Evolutionary conservation across 495 filamentous ascomycete species (phyloP), one percentile per base, ranked within the genome.

Genomic region (Trichodelitschia bisporula): DNA sequence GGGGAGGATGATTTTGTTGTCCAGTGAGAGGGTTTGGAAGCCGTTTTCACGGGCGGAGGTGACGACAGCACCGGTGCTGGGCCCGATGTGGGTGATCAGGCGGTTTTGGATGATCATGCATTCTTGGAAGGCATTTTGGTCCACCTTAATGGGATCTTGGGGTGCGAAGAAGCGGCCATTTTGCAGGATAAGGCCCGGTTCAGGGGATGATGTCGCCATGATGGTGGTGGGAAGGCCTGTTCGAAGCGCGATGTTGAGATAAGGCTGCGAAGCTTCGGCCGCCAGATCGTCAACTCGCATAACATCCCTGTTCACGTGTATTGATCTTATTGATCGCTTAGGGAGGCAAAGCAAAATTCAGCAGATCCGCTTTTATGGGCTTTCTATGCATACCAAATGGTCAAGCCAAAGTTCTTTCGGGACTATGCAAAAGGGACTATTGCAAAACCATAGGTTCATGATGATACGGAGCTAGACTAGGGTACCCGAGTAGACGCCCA

Each of bases 1-100:
- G 0, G 69, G 69, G 18, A 70, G 44, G 8, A 72, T 47, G 15
- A 60, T 56, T 14, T 46, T 48, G 21, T 55, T 46, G 1, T 50
- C 28, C 12, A 74, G 47, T 37, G 69, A 57, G 32, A 49, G 44
- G 2, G 46, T 23, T 3, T 25, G 38, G 1, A 55, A 47, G 10
- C 44, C 47, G 15, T 42, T 15, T 1, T 45, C 24, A 15, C 41
- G 39, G 19, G 54, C 47, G 1, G 42, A 32, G 13, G 42, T 38
- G 15, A 57, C 40, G 14, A 45, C 31, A 1, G 44, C 45, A 21
- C 56, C 50, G 17, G 40, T 39, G 1, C 37, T 31, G 15, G 47
- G 33, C 13, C 68, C 66, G 38, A 68, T 51, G 28, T 55, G 40
- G 1, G 31, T 24, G 18, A 59, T 58, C 3, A 19, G 42, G 30